Conservation (phyloP, 2,329 filamentous ascomycete genomes). For the Talaromyces atroroseus region DNA sequence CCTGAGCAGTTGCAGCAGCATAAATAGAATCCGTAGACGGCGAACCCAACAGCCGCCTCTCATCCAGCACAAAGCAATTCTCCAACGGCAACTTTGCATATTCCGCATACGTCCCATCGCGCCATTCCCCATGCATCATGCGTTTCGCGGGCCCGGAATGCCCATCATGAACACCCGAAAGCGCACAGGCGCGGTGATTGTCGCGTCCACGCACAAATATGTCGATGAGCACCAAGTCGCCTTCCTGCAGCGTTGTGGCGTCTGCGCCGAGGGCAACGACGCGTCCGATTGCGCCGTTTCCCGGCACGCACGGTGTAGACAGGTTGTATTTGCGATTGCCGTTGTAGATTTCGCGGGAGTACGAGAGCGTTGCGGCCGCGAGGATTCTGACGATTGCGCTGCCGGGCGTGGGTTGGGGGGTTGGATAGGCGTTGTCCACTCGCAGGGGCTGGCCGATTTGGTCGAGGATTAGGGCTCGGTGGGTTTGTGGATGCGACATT, state of each 20-base stretch:
- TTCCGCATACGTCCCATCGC: constrained; percentile 10
- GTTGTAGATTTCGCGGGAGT: constrained; percentile 11
- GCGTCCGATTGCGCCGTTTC: constrained; percentile 7
- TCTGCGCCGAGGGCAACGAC: constrained; percentile 1
- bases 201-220: constrained; percentile 5
- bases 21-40: neutral
- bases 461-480: constrained; percentile 8
- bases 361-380: neutral
- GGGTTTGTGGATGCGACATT: constrained; percentile 2
- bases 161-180: constrained; percentile 10
- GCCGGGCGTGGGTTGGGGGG: neutral
- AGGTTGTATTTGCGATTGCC: constrained; percentile 2
- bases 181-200: neutral
- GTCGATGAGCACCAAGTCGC: constrained; percentile 10
- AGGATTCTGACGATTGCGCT: constrained; percentile 9
- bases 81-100: constrained; percentile 11
- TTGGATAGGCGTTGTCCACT: neutral
- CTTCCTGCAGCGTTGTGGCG: neutral
- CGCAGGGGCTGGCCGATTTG: constrained; percentile 1
- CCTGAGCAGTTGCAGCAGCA: neutral
- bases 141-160: neutral
- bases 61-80: constrained; percentile 6
- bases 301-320: constrained; percentile 8
- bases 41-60: neutral
- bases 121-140: constrained; percentile 11